Evolutionary conservation across 106 monocot species (phyloP).

Genomic region (Alisma plantagoaquatica): DNA sequence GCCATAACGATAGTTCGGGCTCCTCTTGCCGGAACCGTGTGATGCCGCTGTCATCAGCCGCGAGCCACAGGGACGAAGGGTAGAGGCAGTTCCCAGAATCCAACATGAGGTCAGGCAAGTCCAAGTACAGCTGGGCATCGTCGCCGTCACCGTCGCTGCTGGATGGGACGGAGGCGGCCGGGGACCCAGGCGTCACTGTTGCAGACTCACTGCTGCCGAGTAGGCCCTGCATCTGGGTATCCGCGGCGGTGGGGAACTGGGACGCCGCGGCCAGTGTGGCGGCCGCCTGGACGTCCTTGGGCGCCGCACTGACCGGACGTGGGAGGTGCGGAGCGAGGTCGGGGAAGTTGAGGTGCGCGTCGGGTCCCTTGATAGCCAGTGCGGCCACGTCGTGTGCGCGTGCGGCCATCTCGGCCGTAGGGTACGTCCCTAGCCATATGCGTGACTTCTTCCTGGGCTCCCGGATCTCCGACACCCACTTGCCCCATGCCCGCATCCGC

Average conservation of each 20-base stretch:
- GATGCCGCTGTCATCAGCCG: constrained; percentile 18
- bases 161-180: no score
- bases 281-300: constrained; percentile 86
- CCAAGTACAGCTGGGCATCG: constrained; percentile 30
- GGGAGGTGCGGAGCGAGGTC: constrained; percentile 61
- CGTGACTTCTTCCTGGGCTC: constrained; percentile 86
- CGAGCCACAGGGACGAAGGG: constrained; percentile 9
- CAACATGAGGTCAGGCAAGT: constrained; percentile 76
- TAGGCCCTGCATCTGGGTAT: no score
- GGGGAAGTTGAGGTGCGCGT: constrained; percentile 81
- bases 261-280: constrained; percentile 57
- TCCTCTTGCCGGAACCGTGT: constrained; percentile 44
- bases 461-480: constrained; percentile 93
- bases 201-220: no score
- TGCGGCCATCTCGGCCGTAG: constrained; percentile 87
- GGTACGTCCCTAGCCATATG: constrained; percentile 90
- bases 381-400: constrained; percentile 92
- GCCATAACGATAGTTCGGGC: no score
- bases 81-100: constrained; percentile 15
- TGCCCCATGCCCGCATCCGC: constrained; percentile 86
- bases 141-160: no score
- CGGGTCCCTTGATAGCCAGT: constrained; percentile 66
- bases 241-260: constrained; percentile 11
- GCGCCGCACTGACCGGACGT: constrained; percentile 47
- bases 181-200: no score